Conservation (phyloP, 306 rosid species). For the Rosa multiflora region DNA sequence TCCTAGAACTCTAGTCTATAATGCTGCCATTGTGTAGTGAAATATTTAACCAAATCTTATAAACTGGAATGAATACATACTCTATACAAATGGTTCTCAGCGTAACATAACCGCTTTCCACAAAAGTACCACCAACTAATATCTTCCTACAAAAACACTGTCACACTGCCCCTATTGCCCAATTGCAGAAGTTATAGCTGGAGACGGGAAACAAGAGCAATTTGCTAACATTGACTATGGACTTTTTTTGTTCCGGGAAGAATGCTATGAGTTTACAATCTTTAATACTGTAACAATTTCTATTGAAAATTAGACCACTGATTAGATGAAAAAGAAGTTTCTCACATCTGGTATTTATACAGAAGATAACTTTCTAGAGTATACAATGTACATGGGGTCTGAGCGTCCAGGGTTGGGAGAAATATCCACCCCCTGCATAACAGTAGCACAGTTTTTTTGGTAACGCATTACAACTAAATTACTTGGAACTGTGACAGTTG, state of each 20-base stretch:
- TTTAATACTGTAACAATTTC: not conserved
- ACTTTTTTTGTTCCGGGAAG: not conserved
- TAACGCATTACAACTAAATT: not conserved
- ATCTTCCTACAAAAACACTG: not conserved
- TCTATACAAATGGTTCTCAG: not conserved
- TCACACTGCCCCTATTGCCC: not conserved
- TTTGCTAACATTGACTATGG: not conserved
- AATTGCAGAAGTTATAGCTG: not conserved
- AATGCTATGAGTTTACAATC: not conserved
- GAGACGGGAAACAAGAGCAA: not conserved
- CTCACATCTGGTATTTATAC: not conserved
- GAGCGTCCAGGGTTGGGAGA: conserved; percentile 83
- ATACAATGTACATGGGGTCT: conserved; percentile 71
- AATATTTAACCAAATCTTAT: not conserved
- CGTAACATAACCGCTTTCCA: not conserved
- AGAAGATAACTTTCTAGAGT: conserved; percentile 49
- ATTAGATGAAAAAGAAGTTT: conserved; percentile 1
- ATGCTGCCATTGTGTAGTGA: not conserved
- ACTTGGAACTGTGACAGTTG: not conserved
- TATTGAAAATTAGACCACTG: not conserved
- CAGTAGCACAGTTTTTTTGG: not conserved
- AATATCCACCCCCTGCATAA: conserved; percentile 64
- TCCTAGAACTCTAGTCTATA: not conserved
- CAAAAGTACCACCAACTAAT: not conserved
- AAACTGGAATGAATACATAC: not conserved